phyloP scores from a whole-genome alignment of 495 filamentous ascomycete species.

The Staphylotrichum longicolle region DNA sequence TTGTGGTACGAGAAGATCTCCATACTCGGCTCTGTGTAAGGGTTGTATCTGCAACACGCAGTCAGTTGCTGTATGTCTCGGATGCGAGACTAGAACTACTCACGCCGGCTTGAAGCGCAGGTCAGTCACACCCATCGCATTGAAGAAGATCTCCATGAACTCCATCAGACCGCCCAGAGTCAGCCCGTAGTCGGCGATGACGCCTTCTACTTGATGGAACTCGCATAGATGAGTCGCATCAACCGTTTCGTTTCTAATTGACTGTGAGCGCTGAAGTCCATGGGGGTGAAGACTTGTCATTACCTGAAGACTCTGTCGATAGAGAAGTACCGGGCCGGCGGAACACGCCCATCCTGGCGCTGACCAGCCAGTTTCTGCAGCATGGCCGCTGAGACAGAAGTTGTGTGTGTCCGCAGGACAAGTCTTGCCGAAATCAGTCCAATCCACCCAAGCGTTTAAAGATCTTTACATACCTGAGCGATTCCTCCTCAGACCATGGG shows the following conservation, averaged over 20 bases:
- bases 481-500: constrained; percentile 87
- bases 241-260: constrained; percentile 68
- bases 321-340: constrained; percentile 88
- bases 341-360: constrained; percentile 48
- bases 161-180: constrained; percentile 90
- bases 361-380: constrained; percentile 82
- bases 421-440: constrained; percentile 49
- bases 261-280: background rate
- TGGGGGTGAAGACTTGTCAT: background rate
- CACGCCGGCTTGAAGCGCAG: constrained; percentile 71
- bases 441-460: background rate
- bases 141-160: constrained; percentile 96
- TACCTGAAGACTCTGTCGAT: constrained; percentile 88
- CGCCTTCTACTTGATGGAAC: constrained; percentile 98
- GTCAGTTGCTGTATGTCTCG: constrained; percentile 1
- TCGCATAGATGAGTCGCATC: constrained; percentile 95
- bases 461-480: constrained; percentile 42
- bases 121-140: constrained; percentile 86
- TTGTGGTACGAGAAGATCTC: constrained; percentile 86
- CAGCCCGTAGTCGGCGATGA: constrained; percentile 92
- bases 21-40: constrained; percentile 82
- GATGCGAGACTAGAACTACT: background rate
- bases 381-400: constrained; percentile 81
- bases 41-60: constrained; percentile 90
- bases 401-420: constrained; percentile 94